Evolutionary conservation across 2,329 filamentous ascomycete genomes (phyloP).

Genomic region (Coleophoma crateriformis): DNA sequence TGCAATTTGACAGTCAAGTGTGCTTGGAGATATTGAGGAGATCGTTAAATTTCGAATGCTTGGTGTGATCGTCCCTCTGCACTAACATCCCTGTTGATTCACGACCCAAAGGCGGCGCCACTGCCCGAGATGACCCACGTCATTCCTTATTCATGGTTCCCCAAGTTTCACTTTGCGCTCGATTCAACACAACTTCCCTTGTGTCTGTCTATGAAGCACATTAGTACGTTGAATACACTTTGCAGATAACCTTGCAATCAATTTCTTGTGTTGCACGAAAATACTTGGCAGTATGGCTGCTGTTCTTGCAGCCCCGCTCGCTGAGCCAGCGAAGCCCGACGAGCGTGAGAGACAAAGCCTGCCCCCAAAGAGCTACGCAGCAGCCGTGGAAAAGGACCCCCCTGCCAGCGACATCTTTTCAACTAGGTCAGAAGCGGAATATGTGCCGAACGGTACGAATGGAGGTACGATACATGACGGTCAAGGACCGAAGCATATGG

Average conservation of each 20-base stretch:
- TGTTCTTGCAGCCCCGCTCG: slow-evolving; percentile 2
- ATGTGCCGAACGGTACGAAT: slow-evolving; percentile 4
- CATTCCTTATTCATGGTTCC: too few species aligned
- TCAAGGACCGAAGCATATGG: slow-evolving; percentile 6
- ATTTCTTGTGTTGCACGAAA: neutral
- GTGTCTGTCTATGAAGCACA: too few species aligned
- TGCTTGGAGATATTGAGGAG: too few species aligned
- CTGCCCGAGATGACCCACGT: too few species aligned
- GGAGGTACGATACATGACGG: neutral
- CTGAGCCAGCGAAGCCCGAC: slow-evolving; percentile 25
- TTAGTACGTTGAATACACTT: neutral
- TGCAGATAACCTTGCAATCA: neutral
- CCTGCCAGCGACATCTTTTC: neutral
- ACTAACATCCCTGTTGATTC: too few species aligned
- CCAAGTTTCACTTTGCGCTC: too few species aligned
- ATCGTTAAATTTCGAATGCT: too few species aligned
- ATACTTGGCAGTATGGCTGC: neutral
- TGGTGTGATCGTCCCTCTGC: too few species aligned
- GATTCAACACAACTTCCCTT: too few species aligned
- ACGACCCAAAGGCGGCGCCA: too few species aligned
- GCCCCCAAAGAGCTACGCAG: slow-evolving; percentile 33
- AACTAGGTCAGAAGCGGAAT: neutral
- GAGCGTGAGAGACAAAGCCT: slow-evolving; percentile 26
- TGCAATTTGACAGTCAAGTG: too few species aligned
- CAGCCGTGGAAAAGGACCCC: slow-evolving; percentile 23